Evolutionary conservation across 2,329 filamentous ascomycete species (phyloP).

Genomic region (Drechslerella dactyloides): DNA sequence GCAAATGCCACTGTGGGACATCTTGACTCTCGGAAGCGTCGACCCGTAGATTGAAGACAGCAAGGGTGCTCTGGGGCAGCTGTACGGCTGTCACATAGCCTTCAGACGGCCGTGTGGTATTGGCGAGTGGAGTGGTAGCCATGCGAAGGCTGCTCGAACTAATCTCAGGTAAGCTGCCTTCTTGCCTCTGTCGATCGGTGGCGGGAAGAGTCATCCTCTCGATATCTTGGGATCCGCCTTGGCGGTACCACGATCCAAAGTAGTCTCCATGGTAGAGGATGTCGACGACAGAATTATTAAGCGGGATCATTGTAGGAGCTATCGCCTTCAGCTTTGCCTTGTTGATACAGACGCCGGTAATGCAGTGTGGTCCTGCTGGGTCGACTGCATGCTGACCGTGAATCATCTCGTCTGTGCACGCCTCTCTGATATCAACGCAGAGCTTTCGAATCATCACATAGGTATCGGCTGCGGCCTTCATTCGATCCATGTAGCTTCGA

Average conservation of each 20-base stretch:
- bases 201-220: constrained; percentile 49
- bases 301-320: constrained; percentile 45
- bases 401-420: constrained; percentile 35
- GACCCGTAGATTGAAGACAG: constrained; percentile 47
- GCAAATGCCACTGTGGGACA: constrained; percentile 49
- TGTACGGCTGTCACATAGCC: constrained; percentile 48
- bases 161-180: constrained; percentile 43
- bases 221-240: constrained; percentile 48
- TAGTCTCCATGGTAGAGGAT: constrained; percentile 47
- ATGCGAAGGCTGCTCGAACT: constrained; percentile 44
- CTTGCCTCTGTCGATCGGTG: constrained; percentile 46
- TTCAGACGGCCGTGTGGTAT: constrained; percentile 26
- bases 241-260: constrained; percentile 46
- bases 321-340: constrained; percentile 35
- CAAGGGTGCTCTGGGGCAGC: constrained; percentile 40
- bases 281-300: constrained; percentile 47
- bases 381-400: constrained; percentile 4
- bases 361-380: constrained; percentile 32
- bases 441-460: constrained; percentile 48
- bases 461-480: constrained; percentile 42
- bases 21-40: constrained; percentile 45
- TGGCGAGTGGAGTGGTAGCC: constrained; percentile 36
- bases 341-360: constrained; percentile 44
- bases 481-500: constrained; percentile 44
- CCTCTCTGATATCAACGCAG: constrained; percentile 46